A percentile compares a stretch with the other conserved stretches of the same genome.
Conservation (phyloP, 129 eudicot species). For the Rutidosis leptorrhynchoides region DNA sequence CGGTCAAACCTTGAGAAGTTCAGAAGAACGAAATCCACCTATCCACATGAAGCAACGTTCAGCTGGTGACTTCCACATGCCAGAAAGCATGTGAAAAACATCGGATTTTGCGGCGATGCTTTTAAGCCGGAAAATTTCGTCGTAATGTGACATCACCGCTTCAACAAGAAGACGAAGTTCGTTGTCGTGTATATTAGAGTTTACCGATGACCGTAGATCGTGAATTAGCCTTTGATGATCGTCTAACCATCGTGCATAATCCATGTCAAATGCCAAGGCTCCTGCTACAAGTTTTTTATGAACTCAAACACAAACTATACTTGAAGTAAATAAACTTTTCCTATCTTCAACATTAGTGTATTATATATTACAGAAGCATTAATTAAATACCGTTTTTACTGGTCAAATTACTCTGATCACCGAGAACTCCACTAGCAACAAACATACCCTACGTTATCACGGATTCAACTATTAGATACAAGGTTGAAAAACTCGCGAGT, state of each 20-base stretch:
- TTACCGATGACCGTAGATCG: slow-evolving; percentile 73
- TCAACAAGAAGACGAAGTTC: slow-evolving; percentile 79
- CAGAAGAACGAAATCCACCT: slow-evolving; percentile 96
- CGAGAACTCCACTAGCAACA: slow-evolving; percentile 44
- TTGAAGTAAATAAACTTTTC: background rate
- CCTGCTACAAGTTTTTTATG: slow-evolving; percentile 38
- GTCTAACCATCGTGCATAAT: slow-evolving; percentile 82
- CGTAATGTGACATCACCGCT: slow-evolving; percentile 78
- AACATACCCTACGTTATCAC: slow-evolving; percentile 45
- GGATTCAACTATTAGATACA: background rate
- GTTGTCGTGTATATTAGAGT: slow-evolving; percentile 53
- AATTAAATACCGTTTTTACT: slow-evolving; percentile 47
- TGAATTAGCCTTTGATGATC: slow-evolving; percentile 81
- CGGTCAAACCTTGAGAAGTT: slow-evolving; percentile 79
- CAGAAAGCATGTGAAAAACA: slow-evolving; percentile 93
- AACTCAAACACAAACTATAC: background rate
- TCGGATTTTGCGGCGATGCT: slow-evolving; percentile 68
- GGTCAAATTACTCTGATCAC: slow-evolving; percentile 44
- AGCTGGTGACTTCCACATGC: slow-evolving; percentile 99
- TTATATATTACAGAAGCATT: background rate
- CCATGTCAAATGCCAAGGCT: slow-evolving; percentile 81
- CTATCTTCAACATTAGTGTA: background rate
- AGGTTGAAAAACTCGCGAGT: too few relatives aligned
- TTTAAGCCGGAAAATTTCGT: slow-evolving; percentile 75
- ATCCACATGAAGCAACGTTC: slow-evolving; percentile 99